These are phyloP conservation scores for Thielaviopsis ethacetica DNA, from an alignment of 2,329 filamentous ascomycete genomes.

Conservation along the genomic window DNA sequence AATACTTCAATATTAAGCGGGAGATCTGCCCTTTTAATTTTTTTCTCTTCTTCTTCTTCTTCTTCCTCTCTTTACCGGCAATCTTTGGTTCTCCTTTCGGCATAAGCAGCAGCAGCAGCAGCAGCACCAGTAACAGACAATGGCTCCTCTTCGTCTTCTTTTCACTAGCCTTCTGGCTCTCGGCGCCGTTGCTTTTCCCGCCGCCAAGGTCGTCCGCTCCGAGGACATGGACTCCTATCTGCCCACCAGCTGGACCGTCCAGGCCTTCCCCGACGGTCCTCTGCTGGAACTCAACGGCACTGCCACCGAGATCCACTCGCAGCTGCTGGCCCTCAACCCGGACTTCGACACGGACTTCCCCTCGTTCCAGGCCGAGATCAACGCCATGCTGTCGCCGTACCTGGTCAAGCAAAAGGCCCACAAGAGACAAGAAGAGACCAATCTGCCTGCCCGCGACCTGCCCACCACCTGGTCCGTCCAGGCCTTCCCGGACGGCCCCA, in stretches of 20 bases:
- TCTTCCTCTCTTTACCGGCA: neutral
- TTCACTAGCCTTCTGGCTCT: constrained; percentile 7
- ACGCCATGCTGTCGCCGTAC: constrained; percentile 2
- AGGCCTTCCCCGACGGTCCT: constrained; percentile 12
- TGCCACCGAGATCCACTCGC: constrained; percentile 12
- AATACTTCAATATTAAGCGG: neutral
- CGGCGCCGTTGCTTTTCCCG: neutral
- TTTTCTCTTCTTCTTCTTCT: neutral
- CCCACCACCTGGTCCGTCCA: constrained; percentile 12
- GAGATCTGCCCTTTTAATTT: neutral
- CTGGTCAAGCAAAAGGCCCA: neutral
- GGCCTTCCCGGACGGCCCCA: constrained; percentile 10
- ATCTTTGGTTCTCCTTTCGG: neutral
- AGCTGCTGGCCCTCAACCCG: constrained; percentile 13
- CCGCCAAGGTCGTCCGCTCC: neutral
- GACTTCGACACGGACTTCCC: constrained; percentile 13
- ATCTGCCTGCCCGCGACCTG: neutral
- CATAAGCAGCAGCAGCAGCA: neutral
- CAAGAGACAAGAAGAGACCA: neutral
- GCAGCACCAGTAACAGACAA: too few species aligned
- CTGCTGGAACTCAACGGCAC: constrained; percentile 13
- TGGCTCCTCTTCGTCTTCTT: constrained; percentile 7
- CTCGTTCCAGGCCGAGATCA: constrained; percentile 6
- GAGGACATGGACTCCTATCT: neutral
- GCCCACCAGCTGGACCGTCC: constrained; percentile 12